These are phyloP conservation scores for Angophora floribunda DNA, from an alignment of 345 rosid genomes.

Conservation along the genomic window DNA sequence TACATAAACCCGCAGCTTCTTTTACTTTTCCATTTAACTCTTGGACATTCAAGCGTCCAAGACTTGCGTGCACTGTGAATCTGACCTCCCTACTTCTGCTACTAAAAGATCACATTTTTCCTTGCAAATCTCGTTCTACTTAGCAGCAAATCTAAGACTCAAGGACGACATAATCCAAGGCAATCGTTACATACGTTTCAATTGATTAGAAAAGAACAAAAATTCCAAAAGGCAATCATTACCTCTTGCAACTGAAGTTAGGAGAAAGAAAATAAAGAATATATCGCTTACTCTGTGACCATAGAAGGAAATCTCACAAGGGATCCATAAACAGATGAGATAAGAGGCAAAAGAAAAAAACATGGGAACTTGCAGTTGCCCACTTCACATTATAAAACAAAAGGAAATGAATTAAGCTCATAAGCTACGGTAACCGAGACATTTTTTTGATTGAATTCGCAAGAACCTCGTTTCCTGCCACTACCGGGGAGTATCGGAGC, in stretches of 20 bases:
- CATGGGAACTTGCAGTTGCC: neutral
- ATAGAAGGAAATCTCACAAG: neutral
- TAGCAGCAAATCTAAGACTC: neutral
- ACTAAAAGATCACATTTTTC: neutral
- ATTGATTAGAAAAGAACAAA: constrained; percentile 2
- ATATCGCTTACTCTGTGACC: neutral
- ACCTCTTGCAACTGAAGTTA: neutral
- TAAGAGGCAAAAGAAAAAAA: neutral
- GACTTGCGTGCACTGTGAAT: neutral
- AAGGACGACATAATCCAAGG: neutral
- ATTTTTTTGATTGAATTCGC: neutral
- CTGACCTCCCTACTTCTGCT: neutral
- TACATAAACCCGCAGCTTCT: neutral
- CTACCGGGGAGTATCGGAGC: neutral
- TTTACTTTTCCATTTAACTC: neutral
- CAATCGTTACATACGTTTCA: constrained; percentile 5
- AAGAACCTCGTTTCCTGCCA: neutral
- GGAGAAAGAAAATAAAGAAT: neutral
- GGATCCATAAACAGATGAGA: neutral
- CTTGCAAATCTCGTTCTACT: neutral
- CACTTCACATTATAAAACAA: neutral
- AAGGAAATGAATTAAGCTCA: neutral
- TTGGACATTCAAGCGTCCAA: neutral
- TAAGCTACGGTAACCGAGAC: neutral
- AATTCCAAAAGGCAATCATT: neutral